These are phyloP conservation scores for Penicillium goetzii DNA, from an alignment of 495 filamentous ascomycete species.

Conservation along the genomic window DNA sequence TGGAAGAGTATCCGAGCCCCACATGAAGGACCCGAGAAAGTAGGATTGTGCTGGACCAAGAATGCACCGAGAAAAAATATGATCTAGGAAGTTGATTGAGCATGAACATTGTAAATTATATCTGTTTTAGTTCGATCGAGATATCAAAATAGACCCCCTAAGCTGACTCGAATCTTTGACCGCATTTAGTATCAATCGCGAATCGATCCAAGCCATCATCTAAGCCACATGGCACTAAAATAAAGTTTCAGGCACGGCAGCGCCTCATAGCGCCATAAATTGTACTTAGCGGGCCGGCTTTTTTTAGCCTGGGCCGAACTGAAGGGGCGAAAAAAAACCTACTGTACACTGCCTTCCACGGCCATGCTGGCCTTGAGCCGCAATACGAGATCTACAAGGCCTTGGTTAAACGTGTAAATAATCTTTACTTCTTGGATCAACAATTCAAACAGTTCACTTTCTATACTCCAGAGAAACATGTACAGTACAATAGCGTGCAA, in stretches of 20 bases:
- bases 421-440: neutral
- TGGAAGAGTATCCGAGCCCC: neutral
- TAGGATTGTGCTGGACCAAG: neutral
- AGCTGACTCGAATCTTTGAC: neutral
- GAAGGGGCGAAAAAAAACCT: conserved; percentile 1
- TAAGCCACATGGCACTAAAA: conserved; percentile 14
- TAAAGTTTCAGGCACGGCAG: conserved; percentile 17
- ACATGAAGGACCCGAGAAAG: neutral
- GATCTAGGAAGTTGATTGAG: neutral
- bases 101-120: neutral
- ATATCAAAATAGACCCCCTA: neutral
- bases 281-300: neutral
- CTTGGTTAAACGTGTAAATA: neutral
- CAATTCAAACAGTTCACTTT: neutral
- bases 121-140: neutral
- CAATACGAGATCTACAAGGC: neutral
- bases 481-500: neutral
- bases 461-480: neutral
- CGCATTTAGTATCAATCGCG: conserved; percentile 1
- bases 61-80: neutral
- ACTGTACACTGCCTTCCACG: neutral
- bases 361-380: neutral
- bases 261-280: neutral
- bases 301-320: neutral
- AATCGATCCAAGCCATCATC: neutral